These are phyloP conservation scores for Backusella morwellensis DNA, from an alignment of 192 early-diverging fungal genomes.

Conservation along the genomic window DNA sequence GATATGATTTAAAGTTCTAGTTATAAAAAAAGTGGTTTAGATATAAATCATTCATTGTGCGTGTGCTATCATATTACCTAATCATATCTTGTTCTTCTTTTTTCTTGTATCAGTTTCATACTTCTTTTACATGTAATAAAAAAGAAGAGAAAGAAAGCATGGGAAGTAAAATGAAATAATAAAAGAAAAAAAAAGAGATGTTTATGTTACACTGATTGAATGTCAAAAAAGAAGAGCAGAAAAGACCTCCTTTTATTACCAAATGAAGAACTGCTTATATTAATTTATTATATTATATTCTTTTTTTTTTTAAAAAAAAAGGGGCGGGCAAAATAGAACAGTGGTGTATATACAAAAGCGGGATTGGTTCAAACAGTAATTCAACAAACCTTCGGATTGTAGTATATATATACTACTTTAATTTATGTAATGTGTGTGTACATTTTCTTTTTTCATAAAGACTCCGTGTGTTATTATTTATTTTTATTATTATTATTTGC, in stretches of 20 bases:
- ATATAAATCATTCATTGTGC: neutral
- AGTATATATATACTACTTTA: neutral
- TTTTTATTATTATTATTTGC: neutral
- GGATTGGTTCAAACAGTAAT: neutral
- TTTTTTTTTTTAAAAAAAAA: neutral
- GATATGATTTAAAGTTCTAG: neutral
- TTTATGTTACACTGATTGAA: neutral
- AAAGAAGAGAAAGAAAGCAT: neutral
- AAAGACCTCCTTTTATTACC: slow-evolving; percentile 3
- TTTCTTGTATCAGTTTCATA: neutral
- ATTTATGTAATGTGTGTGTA: slow-evolving; percentile 1
- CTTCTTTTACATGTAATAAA: neutral
- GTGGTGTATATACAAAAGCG: neutral
- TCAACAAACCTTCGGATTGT: neutral
- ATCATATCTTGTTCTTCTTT: neutral
- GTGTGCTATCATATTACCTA: neutral
- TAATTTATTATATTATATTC: neutral
- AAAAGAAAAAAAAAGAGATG: neutral
- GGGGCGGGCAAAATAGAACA: neutral
- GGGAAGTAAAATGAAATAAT: neutral
- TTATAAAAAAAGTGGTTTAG: neutral
- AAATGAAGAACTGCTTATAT: neutral
- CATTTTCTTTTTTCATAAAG: slow-evolving; percentile 5
- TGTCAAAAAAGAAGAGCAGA: slow-evolving; percentile 4
- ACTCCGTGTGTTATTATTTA: slow-evolving; percentile 1